Evolutionary conservation across 1,139 yeast genomes (phyloP), one percentile per base, ranked within the genome.

Genomic region (Suhomyces guaymorum): DNA sequence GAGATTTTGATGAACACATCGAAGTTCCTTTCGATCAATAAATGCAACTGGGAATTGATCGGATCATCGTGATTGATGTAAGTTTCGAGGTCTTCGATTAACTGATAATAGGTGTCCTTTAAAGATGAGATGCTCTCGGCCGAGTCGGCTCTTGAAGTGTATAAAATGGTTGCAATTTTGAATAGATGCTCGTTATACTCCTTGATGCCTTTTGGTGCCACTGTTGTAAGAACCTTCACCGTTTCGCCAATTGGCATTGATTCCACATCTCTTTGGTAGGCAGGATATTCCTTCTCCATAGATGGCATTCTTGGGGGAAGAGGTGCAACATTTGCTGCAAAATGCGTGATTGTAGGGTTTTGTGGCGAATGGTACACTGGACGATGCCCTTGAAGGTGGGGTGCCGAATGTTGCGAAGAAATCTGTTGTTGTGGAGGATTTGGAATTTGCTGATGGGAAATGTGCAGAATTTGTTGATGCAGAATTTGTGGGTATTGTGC

Each of bases 171-270:
- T 9, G 64, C 52, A 5, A 69, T 32, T 39, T 63, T 65, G 43
- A 50, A 56, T 5, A 70, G 37, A 39, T 70, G 75, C 32, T 64
- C 72, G 7, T 63, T 50, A 43, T 67, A 70, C 42, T 70, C 75
- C 15, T 54, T 57, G 15, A 63, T 49, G 19, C 49, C 52, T 9
- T 52, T 42, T 0, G 76, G 75, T 10, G 43, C 41, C 7, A 66
- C 62, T 11, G 45, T 41, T 7, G 51, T 39, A 18, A 70, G 51
- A 2, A 68, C 43, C 10, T 54, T 47, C 3, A 69, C 51, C 10
- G 61, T 51, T 32, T 65, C 69, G 4, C 54, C 59, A 12, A 52
- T 32, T 19, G 54, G 37, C 32, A 52, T 47, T 28, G 30, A 30
- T 13, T 31, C 38, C 6, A 22, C 9, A 14, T 33, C 35, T 20